phyloP scores from a whole-genome alignment of 345 rosid genomes.

The Rubroshorea leprosula region DNA sequence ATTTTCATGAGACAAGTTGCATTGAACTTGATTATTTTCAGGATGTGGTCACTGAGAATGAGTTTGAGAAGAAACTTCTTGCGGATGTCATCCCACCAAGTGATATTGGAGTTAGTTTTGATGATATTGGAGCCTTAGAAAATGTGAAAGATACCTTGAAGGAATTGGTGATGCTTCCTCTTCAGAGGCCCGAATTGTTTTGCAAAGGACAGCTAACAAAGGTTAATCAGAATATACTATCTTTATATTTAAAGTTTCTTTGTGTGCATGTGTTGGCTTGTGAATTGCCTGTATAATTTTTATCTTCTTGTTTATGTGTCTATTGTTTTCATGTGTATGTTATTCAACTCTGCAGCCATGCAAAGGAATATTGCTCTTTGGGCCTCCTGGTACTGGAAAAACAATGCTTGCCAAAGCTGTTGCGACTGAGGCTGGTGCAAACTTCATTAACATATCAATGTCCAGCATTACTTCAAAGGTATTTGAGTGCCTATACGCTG shows the following conservation, averaged over 20 bases:
- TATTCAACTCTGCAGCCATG: conserved; percentile 55
- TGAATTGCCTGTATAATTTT: conserved; percentile 7
- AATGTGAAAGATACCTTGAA: conserved; percentile 97
- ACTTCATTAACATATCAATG: conserved; percentile 99
- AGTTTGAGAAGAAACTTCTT: conserved; percentile 95
- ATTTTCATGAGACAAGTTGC: too few species aligned
- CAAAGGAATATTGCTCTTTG: conserved; percentile 93
- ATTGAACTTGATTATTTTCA: conserved; percentile 21
- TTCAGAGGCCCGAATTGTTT: conserved; percentile 96
- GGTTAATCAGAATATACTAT: conserved; percentile 28
- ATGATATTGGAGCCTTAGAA: conserved; percentile 95
- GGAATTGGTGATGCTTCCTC: conserved; percentile 99
- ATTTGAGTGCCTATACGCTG: neutral
- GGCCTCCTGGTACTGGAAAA: conserved; percentile 99
- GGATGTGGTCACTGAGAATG: conserved; percentile 98
- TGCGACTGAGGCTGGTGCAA: conserved; percentile 98
- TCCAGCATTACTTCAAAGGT: conserved; percentile 99
- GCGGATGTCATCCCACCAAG: conserved; percentile 95
- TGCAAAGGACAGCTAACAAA: conserved; percentile 96
- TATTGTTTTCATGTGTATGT: conserved; percentile 5
- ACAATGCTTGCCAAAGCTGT: conserved; percentile 99
- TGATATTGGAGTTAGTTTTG: conserved; percentile 94
- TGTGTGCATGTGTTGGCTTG: neutral
- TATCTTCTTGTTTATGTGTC: neutral
- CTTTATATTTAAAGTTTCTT: neutral